Evolutionary conservation across 495 filamentous ascomycete genomes (phyloP).

Genomic region (Hyaloscypha bicolor): DNA sequence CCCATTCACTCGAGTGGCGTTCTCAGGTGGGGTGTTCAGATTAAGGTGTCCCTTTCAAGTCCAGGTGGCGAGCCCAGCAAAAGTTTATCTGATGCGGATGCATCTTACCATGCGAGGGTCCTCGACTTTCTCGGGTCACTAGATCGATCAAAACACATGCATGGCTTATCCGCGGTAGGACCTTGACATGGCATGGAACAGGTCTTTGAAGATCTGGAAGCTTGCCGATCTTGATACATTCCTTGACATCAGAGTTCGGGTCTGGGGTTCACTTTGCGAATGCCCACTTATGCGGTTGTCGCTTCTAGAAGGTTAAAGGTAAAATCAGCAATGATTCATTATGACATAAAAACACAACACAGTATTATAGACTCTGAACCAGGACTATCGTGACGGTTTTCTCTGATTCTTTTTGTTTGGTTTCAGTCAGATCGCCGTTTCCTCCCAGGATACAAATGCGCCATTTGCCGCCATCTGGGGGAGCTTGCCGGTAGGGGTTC

Average conservation of each 20-base stretch:
- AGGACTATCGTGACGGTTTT: not conserved
- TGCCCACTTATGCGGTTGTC: not conserved
- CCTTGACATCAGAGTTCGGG: not conserved
- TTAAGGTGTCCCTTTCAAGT: not conserved
- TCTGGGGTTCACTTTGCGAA: not conserved
- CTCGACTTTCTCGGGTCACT: not conserved
- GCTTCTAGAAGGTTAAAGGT: not conserved
- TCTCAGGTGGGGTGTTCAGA: not conserved
- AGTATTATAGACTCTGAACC: not conserved
- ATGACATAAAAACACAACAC: not conserved
- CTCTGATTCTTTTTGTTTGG: not conserved
- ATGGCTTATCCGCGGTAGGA: conserved; percentile 1
- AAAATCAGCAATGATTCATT: not conserved
- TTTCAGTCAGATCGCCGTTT: not conserved
- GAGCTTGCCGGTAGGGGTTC: not conserved
- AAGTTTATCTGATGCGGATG: not conserved
- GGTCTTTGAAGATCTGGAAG: conserved; percentile 11
- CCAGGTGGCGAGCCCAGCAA: not conserved
- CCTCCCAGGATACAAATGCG: not conserved
- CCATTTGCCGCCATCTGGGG: not conserved
- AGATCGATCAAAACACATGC: not conserved
- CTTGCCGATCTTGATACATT: conserved; percentile 7
- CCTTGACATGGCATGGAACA: conserved; percentile 8
- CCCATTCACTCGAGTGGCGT: not conserved
- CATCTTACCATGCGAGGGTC: not conserved